A percentile compares a stretch with the other conserved stretches of the same genome.
Conservation (phyloP, 176 grass and related monocot species). For the Pontederia paniculata region DNA sequence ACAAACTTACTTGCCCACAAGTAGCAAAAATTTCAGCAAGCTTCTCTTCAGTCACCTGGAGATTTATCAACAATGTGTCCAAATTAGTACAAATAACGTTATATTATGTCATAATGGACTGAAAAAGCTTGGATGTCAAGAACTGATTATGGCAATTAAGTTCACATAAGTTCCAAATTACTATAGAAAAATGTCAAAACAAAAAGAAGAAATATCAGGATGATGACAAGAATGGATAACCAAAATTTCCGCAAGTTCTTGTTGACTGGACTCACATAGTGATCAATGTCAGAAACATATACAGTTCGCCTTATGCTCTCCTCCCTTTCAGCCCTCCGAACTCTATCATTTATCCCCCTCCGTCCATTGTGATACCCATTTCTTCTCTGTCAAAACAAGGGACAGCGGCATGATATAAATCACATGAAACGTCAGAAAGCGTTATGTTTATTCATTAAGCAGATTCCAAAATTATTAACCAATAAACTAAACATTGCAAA, state of each 20-base stretch:
- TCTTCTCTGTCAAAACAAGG: slow-evolving; percentile 28
- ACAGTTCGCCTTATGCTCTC: slow-evolving; percentile 80
- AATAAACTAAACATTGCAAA: too few relatives aligned
- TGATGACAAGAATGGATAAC: neutral
- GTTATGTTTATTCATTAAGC: too few relatives aligned
- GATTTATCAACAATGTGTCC: neutral
- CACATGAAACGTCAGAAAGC: too few relatives aligned
- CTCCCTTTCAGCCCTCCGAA: slow-evolving; percentile 47
- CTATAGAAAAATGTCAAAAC: too few relatives aligned
- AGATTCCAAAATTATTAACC: too few relatives aligned
- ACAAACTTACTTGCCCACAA: slow-evolving; percentile 70
- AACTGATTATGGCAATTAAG: too few relatives aligned
- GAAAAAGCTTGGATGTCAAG: too few relatives aligned
- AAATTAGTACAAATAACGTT: neutral
- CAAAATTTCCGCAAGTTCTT: neutral
- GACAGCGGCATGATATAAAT: neutral
- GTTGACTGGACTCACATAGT: neutral
- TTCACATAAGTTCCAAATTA: too few relatives aligned
- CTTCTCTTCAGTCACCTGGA: slow-evolving; percentile 94
- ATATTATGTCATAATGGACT: neutral
- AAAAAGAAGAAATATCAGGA: neutral
- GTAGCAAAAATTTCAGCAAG: slow-evolving; percentile 84
- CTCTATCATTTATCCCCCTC: slow-evolving; percentile 39
- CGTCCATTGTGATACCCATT: slow-evolving; percentile 46
- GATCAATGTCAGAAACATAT: slow-evolving; percentile 64